Evolutionary conservation across 148 eudicot genomes (phyloP).

Genomic region (Camellia granthamiana): DNA sequence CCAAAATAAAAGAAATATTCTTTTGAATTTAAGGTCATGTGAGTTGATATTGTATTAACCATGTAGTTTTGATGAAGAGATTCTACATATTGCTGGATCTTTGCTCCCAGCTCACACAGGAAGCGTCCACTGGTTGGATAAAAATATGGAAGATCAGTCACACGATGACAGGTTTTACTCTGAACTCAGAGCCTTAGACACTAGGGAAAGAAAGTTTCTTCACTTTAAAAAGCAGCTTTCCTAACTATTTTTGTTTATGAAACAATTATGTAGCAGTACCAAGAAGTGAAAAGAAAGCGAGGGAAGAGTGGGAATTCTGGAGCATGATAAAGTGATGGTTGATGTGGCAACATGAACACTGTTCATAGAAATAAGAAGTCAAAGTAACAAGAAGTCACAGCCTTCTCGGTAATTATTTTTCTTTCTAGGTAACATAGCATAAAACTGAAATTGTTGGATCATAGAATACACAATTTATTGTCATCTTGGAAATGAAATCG

Average conservation of each 20-base stretch:
- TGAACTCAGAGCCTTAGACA: not conserved
- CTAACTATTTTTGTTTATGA: not conserved
- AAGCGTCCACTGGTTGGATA: conserved; percentile 52
- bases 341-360: conserved; percentile 24
- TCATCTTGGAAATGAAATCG: not conserved
- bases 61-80: conserved; percentile 81
- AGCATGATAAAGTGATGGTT: conserved; percentile 26
- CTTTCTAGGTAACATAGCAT: not conserved
- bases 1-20: too few relatives aligned
- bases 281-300: conserved; percentile 38
- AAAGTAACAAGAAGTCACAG: conserved; percentile 37
- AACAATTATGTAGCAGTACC: conserved; percentile 25
- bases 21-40: not conserved
- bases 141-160: conserved; percentile 39
- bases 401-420: too few relatives aligned
- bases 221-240: not conserved
- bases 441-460: not conserved
- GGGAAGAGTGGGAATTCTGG: conserved; percentile 20
- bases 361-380: conserved; percentile 39
- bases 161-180: conserved; percentile 43
- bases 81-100: conserved; percentile 67
- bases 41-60: not conserved
- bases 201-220: not conserved
- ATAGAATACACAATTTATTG: not conserved
- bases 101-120: conserved; percentile 64